phyloP scores from a whole-genome alignment of 768 basidiomycete species.

The Termitomyces titanicus region DNA sequence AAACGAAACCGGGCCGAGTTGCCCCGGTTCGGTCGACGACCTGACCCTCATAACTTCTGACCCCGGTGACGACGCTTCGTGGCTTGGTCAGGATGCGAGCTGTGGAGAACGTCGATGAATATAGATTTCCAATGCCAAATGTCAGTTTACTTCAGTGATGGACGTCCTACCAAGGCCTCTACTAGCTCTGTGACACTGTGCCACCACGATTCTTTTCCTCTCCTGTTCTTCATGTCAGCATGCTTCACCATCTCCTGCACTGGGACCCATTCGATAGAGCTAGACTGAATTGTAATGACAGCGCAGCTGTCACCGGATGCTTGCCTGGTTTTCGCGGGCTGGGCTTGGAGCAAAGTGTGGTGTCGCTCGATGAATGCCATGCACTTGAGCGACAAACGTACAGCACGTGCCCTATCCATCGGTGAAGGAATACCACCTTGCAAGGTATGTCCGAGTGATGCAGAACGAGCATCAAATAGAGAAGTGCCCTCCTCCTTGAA shows the following conservation, averaged over 20 bases:
- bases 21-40: background rate
- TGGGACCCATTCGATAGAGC: conserved; percentile 75
- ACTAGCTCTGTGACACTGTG: conserved; percentile 58
- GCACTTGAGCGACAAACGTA: conserved; percentile 85
- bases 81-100: background rate
- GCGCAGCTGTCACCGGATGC: conserved; percentile 70
- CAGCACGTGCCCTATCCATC: conserved; percentile 87
- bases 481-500: conserved; percentile 90
- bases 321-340: conserved; percentile 49
- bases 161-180: conserved; percentile 68
- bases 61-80: background rate
- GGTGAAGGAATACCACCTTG: conserved; percentile 97
- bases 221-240: conserved; percentile 87
- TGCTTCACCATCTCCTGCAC: conserved; percentile 81
- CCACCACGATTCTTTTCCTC: conserved; percentile 85
- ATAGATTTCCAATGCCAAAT: conserved; percentile 3
- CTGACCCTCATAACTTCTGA: conserved; percentile 3
- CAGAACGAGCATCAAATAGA: conserved; percentile 91
- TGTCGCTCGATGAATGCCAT: conserved; percentile 93
- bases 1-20: conserved; percentile 11
- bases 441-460: conserved; percentile 95
- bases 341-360: conserved; percentile 50
- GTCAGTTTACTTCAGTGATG: conserved; percentile 45
- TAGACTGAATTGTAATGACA: conserved; percentile 88
- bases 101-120: conserved; percentile 2